Evolutionary conservation across 176 grass and related monocot species (phyloP).

Genomic region (Triticum dicoccoides): DNA sequence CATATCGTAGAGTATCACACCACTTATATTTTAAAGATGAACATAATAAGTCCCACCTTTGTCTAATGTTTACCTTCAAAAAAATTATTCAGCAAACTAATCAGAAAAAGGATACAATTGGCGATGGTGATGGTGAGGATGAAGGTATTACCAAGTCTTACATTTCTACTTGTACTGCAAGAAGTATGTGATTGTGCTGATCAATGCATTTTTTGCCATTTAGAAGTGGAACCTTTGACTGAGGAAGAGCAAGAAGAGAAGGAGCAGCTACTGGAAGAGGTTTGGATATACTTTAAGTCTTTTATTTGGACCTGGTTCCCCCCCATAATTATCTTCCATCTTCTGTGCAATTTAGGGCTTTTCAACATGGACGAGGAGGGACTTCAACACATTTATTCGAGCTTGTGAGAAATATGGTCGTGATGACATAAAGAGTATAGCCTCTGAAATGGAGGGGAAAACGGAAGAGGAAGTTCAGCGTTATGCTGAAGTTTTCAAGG

Average conservation of each 20-base stretch:
- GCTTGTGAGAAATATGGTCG: slow-evolving; percentile 85
- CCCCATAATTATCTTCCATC: slow-evolving; percentile 6
- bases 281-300: slow-evolving; percentile 3
- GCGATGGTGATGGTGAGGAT: slow-evolving; percentile 78
- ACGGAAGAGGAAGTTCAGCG: slow-evolving; percentile 67
- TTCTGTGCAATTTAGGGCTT: slow-evolving; percentile 52
- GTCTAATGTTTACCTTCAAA: slow-evolving; percentile 17
- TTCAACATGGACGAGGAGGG: slow-evolving; percentile 76
- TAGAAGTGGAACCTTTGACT: slow-evolving; percentile 55
- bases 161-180: slow-evolving; percentile 14
- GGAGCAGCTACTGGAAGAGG: slow-evolving; percentile 66
- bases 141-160: slow-evolving; percentile 40
- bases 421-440: slow-evolving; percentile 67
- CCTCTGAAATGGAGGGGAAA: slow-evolving; percentile 80
- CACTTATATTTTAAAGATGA: neutral
- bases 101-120: slow-evolving; percentile 77
- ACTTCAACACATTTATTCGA: slow-evolving; percentile 80
- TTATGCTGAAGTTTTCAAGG: slow-evolving; percentile 63
- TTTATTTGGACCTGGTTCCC: slow-evolving; percentile 6
- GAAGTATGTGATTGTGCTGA: neutral
- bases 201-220: slow-evolving; percentile 16
- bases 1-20: neutral
- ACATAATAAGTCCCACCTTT: neutral
- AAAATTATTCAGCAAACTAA: slow-evolving; percentile 58
- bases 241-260: slow-evolving; percentile 66